A percentile compares a stretch with the other conserved stretches of the same genome.
These are phyloP conservation scores for Tripterygium wilfordii DNA, from an alignment of 177 flowering plant species.

Conservation along the genomic window DNA sequence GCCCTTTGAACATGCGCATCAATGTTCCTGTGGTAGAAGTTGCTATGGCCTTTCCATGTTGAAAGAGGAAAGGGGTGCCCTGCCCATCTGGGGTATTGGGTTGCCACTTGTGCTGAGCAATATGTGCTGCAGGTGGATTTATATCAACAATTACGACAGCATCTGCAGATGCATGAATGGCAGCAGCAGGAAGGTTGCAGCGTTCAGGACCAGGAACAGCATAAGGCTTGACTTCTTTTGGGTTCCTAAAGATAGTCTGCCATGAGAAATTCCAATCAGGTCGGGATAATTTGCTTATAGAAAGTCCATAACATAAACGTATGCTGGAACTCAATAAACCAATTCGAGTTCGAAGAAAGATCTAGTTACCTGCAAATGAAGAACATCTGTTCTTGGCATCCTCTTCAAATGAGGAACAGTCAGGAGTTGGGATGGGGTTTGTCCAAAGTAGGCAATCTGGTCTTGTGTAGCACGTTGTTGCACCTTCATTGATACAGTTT, in stretches of 20 bases:
- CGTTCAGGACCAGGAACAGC: slow-evolving; percentile 75
- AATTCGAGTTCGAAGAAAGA: too few species aligned
- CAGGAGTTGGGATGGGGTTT: slow-evolving; percentile 96
- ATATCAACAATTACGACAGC: slow-evolving; percentile 70
- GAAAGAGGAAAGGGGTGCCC: slow-evolving; percentile 89
- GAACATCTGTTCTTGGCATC: slow-evolving; percentile 73
- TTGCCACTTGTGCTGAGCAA: slow-evolving; percentile 97
- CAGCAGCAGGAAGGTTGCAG: slow-evolving; percentile 93
- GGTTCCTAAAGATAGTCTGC: slow-evolving; percentile 94
- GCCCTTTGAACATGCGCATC: slow-evolving; percentile 89
- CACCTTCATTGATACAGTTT: slow-evolving; percentile 34
- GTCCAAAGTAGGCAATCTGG: slow-evolving; percentile 98
- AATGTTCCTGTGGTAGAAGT: slow-evolving; percentile 68
- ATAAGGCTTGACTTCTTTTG: slow-evolving; percentile 73
- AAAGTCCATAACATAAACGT: not conserved
- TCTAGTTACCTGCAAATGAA: slow-evolving; percentile 99
- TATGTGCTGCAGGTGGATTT: slow-evolving; percentile 88
- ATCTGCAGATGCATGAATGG: slow-evolving; percentile 80
- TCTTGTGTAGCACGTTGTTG: slow-evolving; percentile 95
- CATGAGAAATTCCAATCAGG: slow-evolving; percentile 12
- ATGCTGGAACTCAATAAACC: not conserved
- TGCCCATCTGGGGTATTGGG: slow-evolving; percentile 98
- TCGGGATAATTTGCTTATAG: not conserved
- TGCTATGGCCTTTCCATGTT: slow-evolving; percentile 67
- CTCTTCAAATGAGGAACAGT: slow-evolving; percentile 80